A percentile compares a stretch with the other conserved stretches of the same genome.
These are phyloP conservation scores for Chlorella sorokiniana DNA, from an alignment of 139 green algal species.

Conservation along the genomic window DNA sequence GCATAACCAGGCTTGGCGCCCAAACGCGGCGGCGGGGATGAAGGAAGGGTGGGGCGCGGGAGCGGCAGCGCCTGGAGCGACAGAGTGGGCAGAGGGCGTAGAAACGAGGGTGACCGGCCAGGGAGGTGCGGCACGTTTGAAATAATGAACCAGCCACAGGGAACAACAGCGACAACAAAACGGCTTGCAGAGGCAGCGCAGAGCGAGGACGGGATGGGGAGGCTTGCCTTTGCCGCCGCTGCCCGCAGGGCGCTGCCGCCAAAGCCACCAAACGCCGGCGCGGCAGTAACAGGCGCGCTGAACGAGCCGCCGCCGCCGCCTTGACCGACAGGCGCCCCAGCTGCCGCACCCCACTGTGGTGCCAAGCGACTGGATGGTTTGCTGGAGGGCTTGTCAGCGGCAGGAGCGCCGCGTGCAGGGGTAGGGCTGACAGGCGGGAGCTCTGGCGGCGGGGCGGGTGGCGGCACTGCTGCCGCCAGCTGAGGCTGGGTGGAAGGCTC, in stretches of 20 bases:
- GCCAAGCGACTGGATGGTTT: background rate
- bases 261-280: background rate
- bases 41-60: slow-evolving; percentile 14
- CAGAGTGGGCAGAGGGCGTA: background rate
- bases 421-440: slow-evolving; percentile 2
- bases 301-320: background rate
- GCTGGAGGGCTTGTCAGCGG: too few relatives aligned
- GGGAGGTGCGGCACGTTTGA: too few relatives aligned
- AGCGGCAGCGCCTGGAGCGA: background rate
- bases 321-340: background rate
- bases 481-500: background rate
- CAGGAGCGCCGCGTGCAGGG: background rate
- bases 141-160: background rate
- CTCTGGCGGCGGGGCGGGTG: background rate
- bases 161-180: background rate
- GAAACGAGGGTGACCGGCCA: background rate
- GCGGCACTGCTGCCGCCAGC: background rate
- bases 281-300: background rate
- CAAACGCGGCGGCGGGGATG: slow-evolving; percentile 42
- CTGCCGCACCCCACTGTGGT: background rate
- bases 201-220: too few relatives aligned
- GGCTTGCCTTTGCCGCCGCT: too few relatives aligned
- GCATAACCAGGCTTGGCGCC: slow-evolving; percentile 54
- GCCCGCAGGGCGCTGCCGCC: background rate
- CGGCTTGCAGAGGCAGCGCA: background rate